Evolutionary conservation across 805 yeast genomes (phyloP), one percentile per base, ranked within the genome.

Genomic region (Zygosaccharomyces siamensis): DNA sequence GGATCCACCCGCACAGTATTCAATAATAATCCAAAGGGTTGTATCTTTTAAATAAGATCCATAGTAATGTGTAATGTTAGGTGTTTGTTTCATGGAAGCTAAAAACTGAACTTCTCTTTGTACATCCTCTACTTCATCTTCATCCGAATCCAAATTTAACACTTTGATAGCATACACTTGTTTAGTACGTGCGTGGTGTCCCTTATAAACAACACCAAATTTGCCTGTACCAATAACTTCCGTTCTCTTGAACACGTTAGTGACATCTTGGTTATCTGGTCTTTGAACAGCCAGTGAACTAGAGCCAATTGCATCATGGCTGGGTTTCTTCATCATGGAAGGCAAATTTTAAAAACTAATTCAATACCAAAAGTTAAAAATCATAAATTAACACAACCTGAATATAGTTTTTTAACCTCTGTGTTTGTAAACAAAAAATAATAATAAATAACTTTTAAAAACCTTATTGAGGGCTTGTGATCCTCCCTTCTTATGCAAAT

Each of bases 1-100:
- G 1, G 96, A 86, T 0, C 99, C 99, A 12, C 99, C 99, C 0
- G 96, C 93, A 68, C 98, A 92, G 61, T 86, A 81, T 62, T 93
- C 99, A 97, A 93, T 93, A 50, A 93, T 82, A 64, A 93, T 90
- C 98, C 99, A 93, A 32, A 93, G 73, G 60, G 86, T 84, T n/a
- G 96, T 85, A 42, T 92, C 97, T 53, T 83, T 80, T 26, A 95
- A 69, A 55, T 85, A 84, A 0, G 95, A 85, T 0, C 97, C 97
- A 62, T 86, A 87, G 68, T 93, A 93, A 54, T 85, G 90, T 2
- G 96, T 89, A 46, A 93, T 88, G 59, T 93, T 93, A n/a, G 95
- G 93, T 14, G 86, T 86, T 47, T 80, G 81, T 58, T 87, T 86
- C 54, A 93, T 72, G 54, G 86, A 89, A 1, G 95, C 74, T 48